Evolutionary conservation across 805 yeast species (phyloP).

Genomic region (Limtongia smithiae): DNA sequence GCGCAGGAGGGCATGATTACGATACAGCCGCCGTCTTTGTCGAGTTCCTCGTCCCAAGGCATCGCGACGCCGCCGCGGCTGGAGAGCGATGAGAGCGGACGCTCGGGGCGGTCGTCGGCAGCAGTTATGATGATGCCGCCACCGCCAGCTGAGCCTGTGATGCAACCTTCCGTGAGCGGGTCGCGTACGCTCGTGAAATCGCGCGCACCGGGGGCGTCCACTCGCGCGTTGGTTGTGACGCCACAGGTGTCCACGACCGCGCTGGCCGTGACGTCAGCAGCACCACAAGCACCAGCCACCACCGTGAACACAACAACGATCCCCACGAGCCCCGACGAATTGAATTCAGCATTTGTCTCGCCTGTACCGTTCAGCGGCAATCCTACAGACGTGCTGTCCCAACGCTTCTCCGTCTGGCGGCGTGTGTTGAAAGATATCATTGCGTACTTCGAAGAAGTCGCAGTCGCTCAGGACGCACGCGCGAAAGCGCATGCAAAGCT

Average conservation of each 20-base stretch:
- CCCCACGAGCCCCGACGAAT: slow-evolving; percentile 4
- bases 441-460: slow-evolving; percentile 71
- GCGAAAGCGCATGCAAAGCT: slow-evolving; percentile 77
- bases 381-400: slow-evolving; percentile 85
- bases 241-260: neutral
- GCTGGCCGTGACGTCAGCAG: neutral
- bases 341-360: slow-evolving; percentile 16
- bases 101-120: no score
- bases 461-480: slow-evolving; percentile 82
- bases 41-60: no score
- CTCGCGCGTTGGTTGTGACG: neutral
- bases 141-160: no score
- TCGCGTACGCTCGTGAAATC: no score
- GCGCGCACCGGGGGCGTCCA: no score
- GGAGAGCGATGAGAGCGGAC: no score
- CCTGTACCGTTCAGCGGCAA: slow-evolving; percentile 56
- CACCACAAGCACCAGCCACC: neutral
- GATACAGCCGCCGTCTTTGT: no score
- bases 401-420: slow-evolving; percentile 84
- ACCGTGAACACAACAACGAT: neutral
- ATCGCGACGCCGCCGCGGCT: no score
- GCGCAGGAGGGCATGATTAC: no score
- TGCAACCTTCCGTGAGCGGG: no score
- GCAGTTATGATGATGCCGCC: no score
- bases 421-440: slow-evolving; percentile 69